These are phyloP conservation scores for Acanthamoeba healyi DNA, from an alignment of 208 protist species.

Conservation along the genomic window DNA sequence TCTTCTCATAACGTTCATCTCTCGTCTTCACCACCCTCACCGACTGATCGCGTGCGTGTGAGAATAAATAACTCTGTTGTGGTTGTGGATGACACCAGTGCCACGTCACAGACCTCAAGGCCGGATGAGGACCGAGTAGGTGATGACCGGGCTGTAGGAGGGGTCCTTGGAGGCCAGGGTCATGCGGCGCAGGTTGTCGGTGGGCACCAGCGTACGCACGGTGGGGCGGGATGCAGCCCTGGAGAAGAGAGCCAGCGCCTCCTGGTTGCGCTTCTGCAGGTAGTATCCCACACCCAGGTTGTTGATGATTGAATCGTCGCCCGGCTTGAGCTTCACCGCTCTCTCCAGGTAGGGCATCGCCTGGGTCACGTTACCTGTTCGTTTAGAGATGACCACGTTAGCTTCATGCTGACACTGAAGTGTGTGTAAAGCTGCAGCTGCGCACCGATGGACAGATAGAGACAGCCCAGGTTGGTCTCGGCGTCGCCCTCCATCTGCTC, in stretches of 20 bases:
- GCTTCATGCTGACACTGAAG: neutral
- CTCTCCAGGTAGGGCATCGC: neutral
- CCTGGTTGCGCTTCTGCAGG: neutral
- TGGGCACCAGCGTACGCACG: constrained; percentile 12
- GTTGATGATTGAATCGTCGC: neutral
- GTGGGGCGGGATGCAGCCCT: neutral
- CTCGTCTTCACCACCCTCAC: too few species aligned
- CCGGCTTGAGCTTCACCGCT: neutral
- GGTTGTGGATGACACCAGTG: neutral
- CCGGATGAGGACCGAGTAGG: constrained; percentile 51
- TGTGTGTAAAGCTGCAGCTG: neutral
- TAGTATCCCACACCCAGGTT: constrained; percentile 21
- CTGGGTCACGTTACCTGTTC: constrained; percentile 16
- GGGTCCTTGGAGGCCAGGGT: neutral
- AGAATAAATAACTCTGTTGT: constrained; percentile 6
- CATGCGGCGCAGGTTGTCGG: constrained; percentile 37
- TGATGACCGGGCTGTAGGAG: neutral
- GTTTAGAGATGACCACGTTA: neutral
- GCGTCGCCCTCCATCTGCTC: constrained; percentile 14
- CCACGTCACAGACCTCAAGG: neutral
- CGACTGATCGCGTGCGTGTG: neutral
- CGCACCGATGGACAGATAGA: neutral
- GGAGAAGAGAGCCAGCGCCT: constrained; percentile 26
- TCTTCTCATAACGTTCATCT: neutral
- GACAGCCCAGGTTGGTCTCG: constrained; percentile 53